Percentiles rank a stretch among this genome's conserved stretches.
Conservation (phyloP, 23 red algal genomes). For the Pyropia yezoensis region DNA sequence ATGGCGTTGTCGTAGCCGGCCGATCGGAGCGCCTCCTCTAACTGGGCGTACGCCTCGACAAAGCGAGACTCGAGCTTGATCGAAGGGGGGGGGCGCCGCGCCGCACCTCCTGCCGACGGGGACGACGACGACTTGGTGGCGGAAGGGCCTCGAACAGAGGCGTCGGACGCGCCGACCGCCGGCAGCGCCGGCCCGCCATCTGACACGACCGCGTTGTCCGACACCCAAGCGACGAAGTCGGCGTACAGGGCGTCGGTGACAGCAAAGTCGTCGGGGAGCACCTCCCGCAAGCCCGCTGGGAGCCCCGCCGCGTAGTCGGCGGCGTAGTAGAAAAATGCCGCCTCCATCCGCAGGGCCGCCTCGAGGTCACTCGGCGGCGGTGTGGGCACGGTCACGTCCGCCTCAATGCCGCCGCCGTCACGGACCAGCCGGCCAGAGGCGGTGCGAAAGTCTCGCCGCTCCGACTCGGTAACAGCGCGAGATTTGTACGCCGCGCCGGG, state of each 20-base stretch:
- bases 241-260: constrained; percentile 63
- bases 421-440: constrained; percentile 59
- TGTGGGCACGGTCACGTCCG: constrained; percentile 45
- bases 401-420: constrained; percentile 91
- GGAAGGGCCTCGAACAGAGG: too few relatives aligned
- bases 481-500: constrained; percentile 25
- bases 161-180: too few relatives aligned
- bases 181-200: too few relatives aligned
- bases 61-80: constrained; percentile 67
- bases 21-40: constrained; percentile 45
- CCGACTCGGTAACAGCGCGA: constrained; percentile 18
- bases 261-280: constrained; percentile 30
- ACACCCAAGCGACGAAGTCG: constrained; percentile 69
- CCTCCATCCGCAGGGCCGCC: constrained; percentile 52
- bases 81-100: too few relatives aligned
- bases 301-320: constrained; percentile 49
- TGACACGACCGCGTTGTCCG: too few relatives aligned
- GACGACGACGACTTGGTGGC: not conserved
- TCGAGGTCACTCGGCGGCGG: constrained; percentile 55
- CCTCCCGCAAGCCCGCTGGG: not conserved
- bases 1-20: constrained; percentile 60
- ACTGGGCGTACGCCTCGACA: constrained; percentile 57
- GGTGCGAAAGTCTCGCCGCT: constrained; percentile 66
- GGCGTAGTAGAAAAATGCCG: constrained; percentile 88
- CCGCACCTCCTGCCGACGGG: too few relatives aligned